Evolutionary conservation across 768 basidiomycete genomes (phyloP).

Genomic region (Pulveroboletus sp.): DNA sequence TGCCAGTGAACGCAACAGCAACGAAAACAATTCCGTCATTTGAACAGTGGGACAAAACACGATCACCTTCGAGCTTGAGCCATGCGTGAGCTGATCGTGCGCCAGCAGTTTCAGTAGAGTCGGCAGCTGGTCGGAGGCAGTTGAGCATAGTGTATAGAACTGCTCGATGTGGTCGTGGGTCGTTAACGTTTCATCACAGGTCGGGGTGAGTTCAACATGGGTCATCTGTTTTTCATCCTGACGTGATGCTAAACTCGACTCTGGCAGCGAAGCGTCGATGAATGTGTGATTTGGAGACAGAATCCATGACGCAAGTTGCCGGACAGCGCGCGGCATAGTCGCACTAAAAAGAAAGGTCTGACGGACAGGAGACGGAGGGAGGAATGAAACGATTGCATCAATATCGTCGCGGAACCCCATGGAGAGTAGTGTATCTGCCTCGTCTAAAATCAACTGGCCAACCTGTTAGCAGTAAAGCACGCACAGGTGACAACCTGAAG

Average conservation of each 20-base stretch:
- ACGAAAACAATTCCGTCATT: constrained; percentile 71
- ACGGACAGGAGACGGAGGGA: constrained; percentile 61
- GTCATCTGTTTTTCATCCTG: background rate
- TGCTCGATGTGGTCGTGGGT: constrained; percentile 78
- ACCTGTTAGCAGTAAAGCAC: constrained; percentile 5
- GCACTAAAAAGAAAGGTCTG: constrained; percentile 93
- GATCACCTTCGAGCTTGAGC: constrained; percentile 66
- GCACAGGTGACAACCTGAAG: constrained; percentile 1
- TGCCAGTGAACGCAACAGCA: constrained; percentile 50
- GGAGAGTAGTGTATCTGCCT: constrained; percentile 86
- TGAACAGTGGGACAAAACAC: constrained; percentile 85
- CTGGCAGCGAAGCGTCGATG: constrained; percentile 66
- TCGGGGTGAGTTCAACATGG: background rate
- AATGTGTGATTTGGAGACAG: constrained; percentile 60
- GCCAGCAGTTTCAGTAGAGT: constrained; percentile 76
- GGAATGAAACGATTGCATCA: constrained; percentile 56
- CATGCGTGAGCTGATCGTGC: constrained; percentile 78
- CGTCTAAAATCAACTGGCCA: constrained; percentile 78
- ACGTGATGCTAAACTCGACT: constrained; percentile 34
- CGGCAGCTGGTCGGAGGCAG: constrained; percentile 63
- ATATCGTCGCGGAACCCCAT: constrained; percentile 92
- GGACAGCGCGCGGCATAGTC: constrained; percentile 70
- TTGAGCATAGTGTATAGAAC: constrained; percentile 70
- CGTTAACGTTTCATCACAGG: constrained; percentile 29
- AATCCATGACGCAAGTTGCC: constrained; percentile 58